phyloP scores from a whole-genome alignment of 352 stramenopile species.

The Globisporangium paddicum region DNA sequence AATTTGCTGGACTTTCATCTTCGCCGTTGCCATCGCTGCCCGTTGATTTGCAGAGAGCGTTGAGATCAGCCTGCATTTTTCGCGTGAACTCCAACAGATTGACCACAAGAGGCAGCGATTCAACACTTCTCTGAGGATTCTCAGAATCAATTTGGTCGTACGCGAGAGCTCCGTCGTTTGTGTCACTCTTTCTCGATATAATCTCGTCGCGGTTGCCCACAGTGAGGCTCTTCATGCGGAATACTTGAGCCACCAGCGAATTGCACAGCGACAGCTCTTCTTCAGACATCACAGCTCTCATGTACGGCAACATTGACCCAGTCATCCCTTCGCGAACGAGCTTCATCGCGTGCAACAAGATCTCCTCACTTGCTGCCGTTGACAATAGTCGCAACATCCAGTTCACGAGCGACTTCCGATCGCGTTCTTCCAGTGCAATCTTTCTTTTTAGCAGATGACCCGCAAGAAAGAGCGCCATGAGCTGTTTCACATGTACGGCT shows the following conservation, averaged over 20 bases:
- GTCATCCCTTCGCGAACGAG: constrained; percentile 51
- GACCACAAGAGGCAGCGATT: constrained; percentile 16
- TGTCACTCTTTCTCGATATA: constrained; percentile 3
- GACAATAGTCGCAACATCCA: constrained; percentile 72
- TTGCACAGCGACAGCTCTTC: constrained; percentile 11
- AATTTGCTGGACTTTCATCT: background rate
- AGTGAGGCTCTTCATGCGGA: constrained; percentile 37
- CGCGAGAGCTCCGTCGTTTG: constrained; percentile 18
- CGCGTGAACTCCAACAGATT: constrained; percentile 35
- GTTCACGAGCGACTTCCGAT: constrained; percentile 55
- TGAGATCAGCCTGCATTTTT: constrained; percentile 33
- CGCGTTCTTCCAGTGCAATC: constrained; percentile 41
- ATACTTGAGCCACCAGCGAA: constrained; percentile 35
- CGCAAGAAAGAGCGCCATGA: constrained; percentile 76
- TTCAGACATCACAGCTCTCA: constrained; percentile 2
- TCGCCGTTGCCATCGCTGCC: background rate
- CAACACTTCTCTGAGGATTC: background rate
- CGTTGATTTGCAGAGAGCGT: background rate
- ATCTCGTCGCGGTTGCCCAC: constrained; percentile 19
- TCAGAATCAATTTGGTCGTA: constrained; percentile 11
- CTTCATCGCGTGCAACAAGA: constrained; percentile 53
- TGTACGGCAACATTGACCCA: constrained; percentile 3
- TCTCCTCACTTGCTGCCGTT: constrained; percentile 53
- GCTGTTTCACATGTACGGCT: constrained; percentile 55
- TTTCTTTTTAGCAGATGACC: constrained; percentile 57